phyloP scores from a whole-genome alignment of 768 basidiomycete species.

The Coprinopsis sp. region DNA sequence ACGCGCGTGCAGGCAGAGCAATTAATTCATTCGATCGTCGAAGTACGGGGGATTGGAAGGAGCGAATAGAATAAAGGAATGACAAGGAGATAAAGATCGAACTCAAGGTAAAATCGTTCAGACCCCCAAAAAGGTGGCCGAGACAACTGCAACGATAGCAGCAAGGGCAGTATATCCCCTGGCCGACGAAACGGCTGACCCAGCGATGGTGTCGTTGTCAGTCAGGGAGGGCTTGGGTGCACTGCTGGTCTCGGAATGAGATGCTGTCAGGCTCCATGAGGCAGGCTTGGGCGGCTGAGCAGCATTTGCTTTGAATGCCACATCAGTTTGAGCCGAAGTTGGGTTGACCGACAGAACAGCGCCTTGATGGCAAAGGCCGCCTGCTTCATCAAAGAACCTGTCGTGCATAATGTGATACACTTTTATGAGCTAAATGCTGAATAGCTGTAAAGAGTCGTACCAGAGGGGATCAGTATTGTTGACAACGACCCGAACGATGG shows the following conservation, averaged over 20 bases:
- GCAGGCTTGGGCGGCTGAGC: conserved; percentile 22
- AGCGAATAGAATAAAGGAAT: too few relatives aligned
- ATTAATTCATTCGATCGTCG: not conserved
- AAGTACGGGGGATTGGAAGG: too few relatives aligned
- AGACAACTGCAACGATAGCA: not conserved
- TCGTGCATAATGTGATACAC: not conserved
- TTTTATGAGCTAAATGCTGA: not conserved
- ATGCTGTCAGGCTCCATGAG: too few relatives aligned
- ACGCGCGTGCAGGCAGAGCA: not conserved
- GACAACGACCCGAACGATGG: conserved; percentile 25
- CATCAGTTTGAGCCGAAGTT: conserved; percentile 26
- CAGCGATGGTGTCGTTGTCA: not conserved
- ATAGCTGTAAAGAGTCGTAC: conserved; percentile 14
- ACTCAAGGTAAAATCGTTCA: not conserved
- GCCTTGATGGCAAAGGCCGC: conserved; percentile 33
- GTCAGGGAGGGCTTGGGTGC: too few relatives aligned
- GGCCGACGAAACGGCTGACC: not conserved
- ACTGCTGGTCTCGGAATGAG: too few relatives aligned
- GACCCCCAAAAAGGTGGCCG: not conserved
- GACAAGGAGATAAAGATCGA: too few relatives aligned
- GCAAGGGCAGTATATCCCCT: not conserved
- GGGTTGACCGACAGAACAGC: conserved; percentile 37
- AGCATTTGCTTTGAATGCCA: conserved; percentile 34
- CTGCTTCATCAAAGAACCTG: conserved; percentile 38
- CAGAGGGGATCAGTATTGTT: conserved; percentile 33